Percentiles rank a stretch among this genome's conserved stretches.
Conservation (phyloP, 2,329 filamentous ascomycete genomes). For the Acephala macrosclerotiorum region DNA sequence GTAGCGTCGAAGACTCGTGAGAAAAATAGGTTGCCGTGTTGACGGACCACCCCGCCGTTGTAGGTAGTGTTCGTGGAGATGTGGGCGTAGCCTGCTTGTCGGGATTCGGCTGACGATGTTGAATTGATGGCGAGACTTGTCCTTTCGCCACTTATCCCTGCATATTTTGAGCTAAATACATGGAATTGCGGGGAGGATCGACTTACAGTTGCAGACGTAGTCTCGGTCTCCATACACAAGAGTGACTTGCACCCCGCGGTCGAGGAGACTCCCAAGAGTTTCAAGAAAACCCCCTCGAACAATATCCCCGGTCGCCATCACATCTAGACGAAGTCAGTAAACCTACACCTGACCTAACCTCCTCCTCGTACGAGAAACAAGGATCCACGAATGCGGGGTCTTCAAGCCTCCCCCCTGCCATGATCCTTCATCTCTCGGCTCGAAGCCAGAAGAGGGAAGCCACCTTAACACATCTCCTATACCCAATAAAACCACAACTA, state of each 20-base stretch:
- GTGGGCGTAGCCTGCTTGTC: background rate
- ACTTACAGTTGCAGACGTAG: constrained; percentile 63
- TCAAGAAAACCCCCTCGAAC: constrained; percentile 65
- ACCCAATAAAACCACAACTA: background rate
- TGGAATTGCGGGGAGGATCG: background rate
- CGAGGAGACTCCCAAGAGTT: constrained; percentile 63
- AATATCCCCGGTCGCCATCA: constrained; percentile 55
- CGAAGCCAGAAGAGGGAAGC: background rate
- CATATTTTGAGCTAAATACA: background rate
- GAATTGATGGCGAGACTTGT: constrained; percentile 9
- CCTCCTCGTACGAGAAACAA: background rate
- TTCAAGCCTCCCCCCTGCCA: background rate
- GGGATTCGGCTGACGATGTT: background rate
- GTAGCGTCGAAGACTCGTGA: constrained; percentile 69
- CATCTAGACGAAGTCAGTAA: background rate
- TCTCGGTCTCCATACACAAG: constrained; percentile 71
- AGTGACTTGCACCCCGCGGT: constrained; percentile 68
- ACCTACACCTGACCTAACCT: background rate
- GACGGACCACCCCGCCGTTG: constrained; percentile 70
- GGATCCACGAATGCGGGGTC: background rate
- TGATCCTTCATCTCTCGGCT: constrained; percentile 1
- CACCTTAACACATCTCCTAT: background rate
- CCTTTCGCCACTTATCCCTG: constrained; percentile 19
- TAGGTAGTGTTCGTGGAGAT: constrained; percentile 10
- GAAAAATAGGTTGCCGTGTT: constrained; percentile 75